Conservation (phyloP, 2,329 filamentous ascomycete genomes). For the Paracamarosporium sp. region DNA sequence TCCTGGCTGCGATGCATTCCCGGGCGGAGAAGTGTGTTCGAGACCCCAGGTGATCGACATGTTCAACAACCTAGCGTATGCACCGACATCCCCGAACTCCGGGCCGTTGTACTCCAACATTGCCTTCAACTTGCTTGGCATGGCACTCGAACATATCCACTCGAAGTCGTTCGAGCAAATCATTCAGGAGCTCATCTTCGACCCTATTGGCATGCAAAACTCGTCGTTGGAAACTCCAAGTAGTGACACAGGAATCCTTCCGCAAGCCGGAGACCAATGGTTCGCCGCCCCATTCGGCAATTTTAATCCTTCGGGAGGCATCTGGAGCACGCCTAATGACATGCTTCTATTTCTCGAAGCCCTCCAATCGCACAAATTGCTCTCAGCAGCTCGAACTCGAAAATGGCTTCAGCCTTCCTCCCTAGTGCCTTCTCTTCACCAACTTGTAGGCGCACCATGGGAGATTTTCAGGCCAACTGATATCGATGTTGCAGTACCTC, state of each 20-base stretch:
- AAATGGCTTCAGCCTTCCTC: slow-evolving; percentile 31
- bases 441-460: slow-evolving; percentile 35
- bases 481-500: slow-evolving; percentile 18
- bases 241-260: slow-evolving; percentile 19
- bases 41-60: slow-evolving; percentile 24
- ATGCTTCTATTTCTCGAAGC: slow-evolving; percentile 26
- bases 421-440: slow-evolving; percentile 24
- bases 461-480: slow-evolving; percentile 32
- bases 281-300: slow-evolving; percentile 30
- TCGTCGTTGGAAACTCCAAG: slow-evolving; percentile 23
- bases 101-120: slow-evolving; percentile 31
- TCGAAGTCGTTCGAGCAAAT: slow-evolving; percentile 25
- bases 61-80: slow-evolving; percentile 28
- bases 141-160: slow-evolving; percentile 27
- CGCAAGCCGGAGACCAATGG: slow-evolving; percentile 23
- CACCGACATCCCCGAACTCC: slow-evolving; percentile 22
- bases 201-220: slow-evolving; percentile 22
- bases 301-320: slow-evolving; percentile 31
- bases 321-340: slow-evolving; percentile 34
- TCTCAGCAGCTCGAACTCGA: slow-evolving; percentile 20
- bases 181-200: slow-evolving; percentile 28
- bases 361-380: slow-evolving; percentile 22
- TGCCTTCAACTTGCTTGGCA: slow-evolving; percentile 30
- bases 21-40: slow-evolving; percentile 27
- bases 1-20: slow-evolving; percentile 30